Conservation (phyloP, 2,329 filamentous ascomycete species). For the Alternaria dauci region DNA sequence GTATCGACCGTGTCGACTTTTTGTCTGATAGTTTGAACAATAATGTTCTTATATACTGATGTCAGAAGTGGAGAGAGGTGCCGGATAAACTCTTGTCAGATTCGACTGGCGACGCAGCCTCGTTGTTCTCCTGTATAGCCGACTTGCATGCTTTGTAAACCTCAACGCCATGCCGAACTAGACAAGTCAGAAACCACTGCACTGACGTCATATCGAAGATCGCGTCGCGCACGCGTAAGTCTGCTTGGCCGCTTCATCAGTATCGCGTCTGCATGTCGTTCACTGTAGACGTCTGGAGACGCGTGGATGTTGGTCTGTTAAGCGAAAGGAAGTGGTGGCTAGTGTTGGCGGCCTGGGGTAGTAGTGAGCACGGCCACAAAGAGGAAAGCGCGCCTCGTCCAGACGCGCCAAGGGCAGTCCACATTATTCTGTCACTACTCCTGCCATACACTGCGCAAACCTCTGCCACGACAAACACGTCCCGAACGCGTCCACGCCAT, state of each 20-base stretch:
- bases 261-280: neutral
- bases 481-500: conserved; percentile 12
- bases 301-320: conserved; percentile 4
- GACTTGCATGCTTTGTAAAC: neutral
- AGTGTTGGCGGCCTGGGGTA: conserved; percentile 7
- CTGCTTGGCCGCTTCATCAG: too few relatives aligned
- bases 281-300: neutral
- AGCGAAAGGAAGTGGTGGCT: conserved; percentile 2
- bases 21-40: neutral
- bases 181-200: neutral
- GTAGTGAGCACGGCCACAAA: conserved; percentile 2
- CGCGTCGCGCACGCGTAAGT: conserved; percentile 2
- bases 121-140: neutral
- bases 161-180: neutral
- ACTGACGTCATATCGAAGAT: conserved; percentile 19
- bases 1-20: neutral
- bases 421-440: conserved; percentile 18
- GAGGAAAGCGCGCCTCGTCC: conserved; percentile 9
- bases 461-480: conserved; percentile 3
- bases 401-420: conserved; percentile 16
- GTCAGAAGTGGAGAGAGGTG: neutral
- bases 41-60: neutral
- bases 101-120: neutral
- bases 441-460: conserved; percentile 6
- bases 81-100: neutral